phyloP scores from a whole-genome alignment of 768 basidiomycete genomes.

The Trichaptum fuscoviolaceum region DNA sequence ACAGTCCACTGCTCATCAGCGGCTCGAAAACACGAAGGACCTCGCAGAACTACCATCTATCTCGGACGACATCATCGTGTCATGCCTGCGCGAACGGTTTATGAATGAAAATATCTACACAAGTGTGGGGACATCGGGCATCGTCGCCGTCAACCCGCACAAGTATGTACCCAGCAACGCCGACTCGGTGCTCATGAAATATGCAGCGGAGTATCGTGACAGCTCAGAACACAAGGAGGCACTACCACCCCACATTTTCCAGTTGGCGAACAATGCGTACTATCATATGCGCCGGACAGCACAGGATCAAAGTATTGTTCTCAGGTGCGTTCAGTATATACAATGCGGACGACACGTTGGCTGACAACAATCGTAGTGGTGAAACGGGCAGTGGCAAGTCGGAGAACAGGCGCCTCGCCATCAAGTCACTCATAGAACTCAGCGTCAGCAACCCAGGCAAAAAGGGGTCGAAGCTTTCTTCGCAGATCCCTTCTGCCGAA shows the following conservation, averaged over 20 bases:
- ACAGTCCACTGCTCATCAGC: constrained; percentile 54
- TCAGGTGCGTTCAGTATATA: constrained; percentile 52
- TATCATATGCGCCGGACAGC: constrained; percentile 93
- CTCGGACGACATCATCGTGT: constrained; percentile 80
- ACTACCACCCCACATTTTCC: constrained; percentile 86
- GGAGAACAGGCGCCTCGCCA: constrained; percentile 82
- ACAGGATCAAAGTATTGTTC: constrained; percentile 86
- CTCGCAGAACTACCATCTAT: constrained; percentile 59
- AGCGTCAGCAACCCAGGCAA: constrained; percentile 86
- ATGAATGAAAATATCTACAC: constrained; percentile 83
- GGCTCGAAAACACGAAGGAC: constrained; percentile 69
- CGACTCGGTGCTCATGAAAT: constrained; percentile 80
- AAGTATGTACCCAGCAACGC: constrained; percentile 82
- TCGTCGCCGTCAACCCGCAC: constrained; percentile 91
- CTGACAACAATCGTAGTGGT: constrained; percentile 46
- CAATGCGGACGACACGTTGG: constrained; percentile 2
- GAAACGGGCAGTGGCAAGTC: constrained; percentile 94
- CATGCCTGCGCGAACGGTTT: constrained; percentile 82
- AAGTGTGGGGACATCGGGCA: constrained; percentile 56
- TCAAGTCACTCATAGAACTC: constrained; percentile 89
- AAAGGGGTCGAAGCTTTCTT: constrained; percentile 85
- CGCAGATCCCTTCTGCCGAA: constrained; percentile 87
- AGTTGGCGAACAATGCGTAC: constrained; percentile 86
- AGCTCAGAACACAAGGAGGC: constrained; percentile 54
- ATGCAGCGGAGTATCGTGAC: constrained; percentile 81